phyloP scores from a whole-genome alignment of 164 flowering plant genomes.

The Buxus sempervirens region DNA sequence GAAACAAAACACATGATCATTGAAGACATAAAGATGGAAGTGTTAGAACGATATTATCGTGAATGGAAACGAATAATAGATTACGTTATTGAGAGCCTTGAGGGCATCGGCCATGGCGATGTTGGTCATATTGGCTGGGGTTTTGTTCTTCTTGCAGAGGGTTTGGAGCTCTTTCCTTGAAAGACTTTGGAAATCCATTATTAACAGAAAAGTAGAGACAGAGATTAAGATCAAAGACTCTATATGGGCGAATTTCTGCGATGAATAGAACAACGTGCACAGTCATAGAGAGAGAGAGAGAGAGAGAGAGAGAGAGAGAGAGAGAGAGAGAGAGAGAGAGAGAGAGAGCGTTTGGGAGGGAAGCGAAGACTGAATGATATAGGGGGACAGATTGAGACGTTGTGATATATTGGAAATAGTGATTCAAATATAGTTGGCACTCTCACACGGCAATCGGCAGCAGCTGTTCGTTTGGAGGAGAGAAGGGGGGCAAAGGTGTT shows the following conservation, averaged over 20 bases:
- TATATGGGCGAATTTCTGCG: not conserved
- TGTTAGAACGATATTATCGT: not conserved
- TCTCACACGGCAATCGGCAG: no score
- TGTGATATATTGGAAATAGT: no score
- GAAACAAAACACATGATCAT: not conserved
- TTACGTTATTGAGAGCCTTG: conserved; percentile 49
- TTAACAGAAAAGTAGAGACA: not conserved
- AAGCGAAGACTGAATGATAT: no score
- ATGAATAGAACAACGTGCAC: not conserved
- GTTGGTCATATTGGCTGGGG: not conserved
- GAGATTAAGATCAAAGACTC: not conserved
- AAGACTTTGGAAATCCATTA: not conserved
- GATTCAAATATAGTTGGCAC: no score
- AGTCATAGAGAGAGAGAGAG: no score
- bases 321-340: no score
- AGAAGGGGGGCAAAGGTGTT: no score
- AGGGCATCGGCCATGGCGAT: conserved; percentile 35
- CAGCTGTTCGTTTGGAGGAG: no score
- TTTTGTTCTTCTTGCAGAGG: not conserved
- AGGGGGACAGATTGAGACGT: no score
- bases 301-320: no score
- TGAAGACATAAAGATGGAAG: not conserved
- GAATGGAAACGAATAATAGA: conserved; percentile 2
- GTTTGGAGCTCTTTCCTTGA: not conserved
- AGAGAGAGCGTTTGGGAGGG: no score